Conservation (phyloP, 1,284 basidiomycete genomes). For the Cystobasidiaceae sp. region DNA sequence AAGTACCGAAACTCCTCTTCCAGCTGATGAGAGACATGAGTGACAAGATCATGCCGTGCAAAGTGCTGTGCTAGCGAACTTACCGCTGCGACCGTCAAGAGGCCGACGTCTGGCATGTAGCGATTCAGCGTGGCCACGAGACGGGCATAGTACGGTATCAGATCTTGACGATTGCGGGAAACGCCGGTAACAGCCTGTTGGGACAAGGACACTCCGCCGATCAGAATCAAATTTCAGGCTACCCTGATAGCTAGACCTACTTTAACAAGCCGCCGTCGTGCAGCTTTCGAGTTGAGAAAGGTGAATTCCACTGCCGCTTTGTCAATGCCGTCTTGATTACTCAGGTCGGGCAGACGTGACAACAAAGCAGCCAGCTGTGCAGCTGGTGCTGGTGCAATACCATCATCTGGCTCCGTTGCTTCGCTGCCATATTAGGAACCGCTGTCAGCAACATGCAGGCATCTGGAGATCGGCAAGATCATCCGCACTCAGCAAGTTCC, state of each 20-base stretch:
- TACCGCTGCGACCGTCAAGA: constrained; percentile 72
- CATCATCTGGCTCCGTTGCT: constrained; percentile 44
- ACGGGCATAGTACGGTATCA: constrained; percentile 88
- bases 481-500: constrained; percentile 32
- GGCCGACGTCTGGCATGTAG: constrained; percentile 90
- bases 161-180: constrained; percentile 80
- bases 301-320: constrained; percentile 93
- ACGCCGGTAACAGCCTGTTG: constrained; percentile 78
- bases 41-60: background rate
- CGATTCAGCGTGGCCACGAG: constrained; percentile 78
- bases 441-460: background rate
- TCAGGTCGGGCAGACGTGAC: constrained; percentile 85
- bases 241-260: constrained; percentile 51
- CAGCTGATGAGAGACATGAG: constrained; percentile 54
- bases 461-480: background rate
- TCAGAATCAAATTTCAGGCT: background rate
- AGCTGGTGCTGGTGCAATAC: constrained; percentile 67
- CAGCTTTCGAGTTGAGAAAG: constrained; percentile 91
- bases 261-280: constrained; percentile 80
- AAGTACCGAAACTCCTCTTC: constrained; percentile 95
- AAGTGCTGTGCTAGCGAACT: constrained; percentile 44
- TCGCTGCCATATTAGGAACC: constrained; percentile 45
- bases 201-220: background rate
- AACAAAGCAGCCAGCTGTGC: constrained; percentile 89
- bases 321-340: constrained; percentile 86